A percentile compares a stretch with the other conserved stretches of the same genome.
phyloP scores from a whole-genome alignment of 2,329 filamentous ascomycete species.

The Penicillium hordei region DNA sequence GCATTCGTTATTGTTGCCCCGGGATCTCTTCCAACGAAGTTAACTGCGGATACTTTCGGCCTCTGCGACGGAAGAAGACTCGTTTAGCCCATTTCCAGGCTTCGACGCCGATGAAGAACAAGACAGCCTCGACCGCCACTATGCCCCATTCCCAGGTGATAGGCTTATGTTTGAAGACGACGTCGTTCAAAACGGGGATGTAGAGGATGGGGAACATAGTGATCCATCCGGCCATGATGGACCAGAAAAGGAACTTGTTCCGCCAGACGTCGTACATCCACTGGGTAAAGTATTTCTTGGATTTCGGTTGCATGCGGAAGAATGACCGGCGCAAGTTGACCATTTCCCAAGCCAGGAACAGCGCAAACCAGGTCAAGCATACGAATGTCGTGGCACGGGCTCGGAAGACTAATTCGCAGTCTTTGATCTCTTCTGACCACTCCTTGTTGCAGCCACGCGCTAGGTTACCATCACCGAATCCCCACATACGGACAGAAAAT shows the following conservation, averaged over 20 bases:
- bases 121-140: too few relatives aligned
- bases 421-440: conserved; percentile 43
- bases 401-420: conserved; percentile 63
- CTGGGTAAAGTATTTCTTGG: conserved; percentile 60
- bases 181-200: conserved; percentile 63
- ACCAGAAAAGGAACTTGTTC: conserved; percentile 71
- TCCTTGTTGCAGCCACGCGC: conserved; percentile 59
- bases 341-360: conserved; percentile 77
- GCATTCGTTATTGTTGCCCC: conserved; percentile 17
- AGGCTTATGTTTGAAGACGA: conserved; percentile 45
- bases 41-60: neutral
- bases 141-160: too few relatives aligned
- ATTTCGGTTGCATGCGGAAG: conserved; percentile 64
- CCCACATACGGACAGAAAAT: conserved; percentile 63
- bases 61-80: too few relatives aligned
- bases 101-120: too few relatives aligned
- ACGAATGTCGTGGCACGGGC: conserved; percentile 70
- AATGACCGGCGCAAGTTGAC: conserved; percentile 68
- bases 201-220: conserved; percentile 61
- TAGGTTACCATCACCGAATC: conserved; percentile 57
- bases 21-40: neutral
- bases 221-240: conserved; percentile 54
- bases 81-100: too few relatives aligned
- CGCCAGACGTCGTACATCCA: conserved; percentile 66
- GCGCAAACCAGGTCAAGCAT: conserved; percentile 70